Evolutionary conservation across 352 stramenopile species (phyloP).

Genomic region (Blastocystis sp.): DNA sequence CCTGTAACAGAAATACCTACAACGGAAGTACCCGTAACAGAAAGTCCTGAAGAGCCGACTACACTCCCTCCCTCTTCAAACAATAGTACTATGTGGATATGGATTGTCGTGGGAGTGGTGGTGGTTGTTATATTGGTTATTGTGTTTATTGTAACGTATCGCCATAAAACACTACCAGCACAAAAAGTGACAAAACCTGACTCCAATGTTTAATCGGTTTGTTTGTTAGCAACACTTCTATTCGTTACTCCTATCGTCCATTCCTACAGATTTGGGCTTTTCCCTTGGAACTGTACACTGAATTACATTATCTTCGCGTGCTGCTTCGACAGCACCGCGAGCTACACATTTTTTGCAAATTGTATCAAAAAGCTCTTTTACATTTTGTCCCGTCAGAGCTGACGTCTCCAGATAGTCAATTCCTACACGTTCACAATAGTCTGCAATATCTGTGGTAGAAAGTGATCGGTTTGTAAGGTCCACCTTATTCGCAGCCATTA

Average conservation of each 20-base stretch:
- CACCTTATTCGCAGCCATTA: slow-evolving; percentile 56
- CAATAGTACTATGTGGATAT: not conserved
- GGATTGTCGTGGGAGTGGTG: not conserved
- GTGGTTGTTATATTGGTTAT: not conserved
- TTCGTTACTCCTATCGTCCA: not conserved
- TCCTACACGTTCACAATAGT: slow-evolving; percentile 16
- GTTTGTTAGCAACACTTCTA: slow-evolving; percentile 47
- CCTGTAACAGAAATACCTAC: too few species aligned
- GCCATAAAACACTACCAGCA: not conserved
- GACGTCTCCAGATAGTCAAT: slow-evolving; percentile 48
- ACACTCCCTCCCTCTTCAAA: not conserved
- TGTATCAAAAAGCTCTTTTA: slow-evolving; percentile 40
- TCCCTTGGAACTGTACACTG: not conserved
- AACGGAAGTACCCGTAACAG: not conserved
- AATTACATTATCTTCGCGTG: not conserved
- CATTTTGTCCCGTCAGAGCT: slow-evolving; percentile 9
- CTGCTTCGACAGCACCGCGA: not conserved
- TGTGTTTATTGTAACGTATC: not conserved
- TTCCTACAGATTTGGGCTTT: not conserved
- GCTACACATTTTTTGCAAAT: not conserved
- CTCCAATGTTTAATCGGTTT: not conserved
- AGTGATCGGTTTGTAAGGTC: not conserved
- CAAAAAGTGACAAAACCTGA: not conserved
- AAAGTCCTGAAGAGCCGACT: not conserved
- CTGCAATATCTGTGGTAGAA: not conserved